Evolutionary conservation across 148 eudicot genomes (phyloP).

Genomic region (Amaranthus palmeri): DNA sequence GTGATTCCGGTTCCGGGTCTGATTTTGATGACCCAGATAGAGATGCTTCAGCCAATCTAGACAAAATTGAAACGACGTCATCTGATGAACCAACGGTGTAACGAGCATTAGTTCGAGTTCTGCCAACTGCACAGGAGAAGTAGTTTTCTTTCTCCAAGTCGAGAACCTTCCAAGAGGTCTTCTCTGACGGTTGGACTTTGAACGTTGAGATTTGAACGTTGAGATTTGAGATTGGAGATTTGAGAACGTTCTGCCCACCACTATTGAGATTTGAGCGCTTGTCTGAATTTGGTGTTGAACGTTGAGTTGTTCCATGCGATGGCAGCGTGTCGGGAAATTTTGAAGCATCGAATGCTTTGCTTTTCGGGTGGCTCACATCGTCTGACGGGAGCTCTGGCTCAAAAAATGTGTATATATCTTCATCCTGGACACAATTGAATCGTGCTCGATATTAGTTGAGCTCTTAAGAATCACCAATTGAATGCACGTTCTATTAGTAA

Average conservation of each 20-base stretch:
- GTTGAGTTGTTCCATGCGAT: conserved; percentile 36
- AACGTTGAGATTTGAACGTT: conserved; percentile 34
- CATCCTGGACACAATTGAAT: conserved; percentile 47
- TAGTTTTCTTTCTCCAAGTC: conserved; percentile 88
- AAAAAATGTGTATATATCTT: conserved; percentile 88
- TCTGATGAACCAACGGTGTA: conserved; percentile 65
- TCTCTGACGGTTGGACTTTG: conserved; percentile 46
- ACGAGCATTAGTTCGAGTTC: conserved; percentile 81
- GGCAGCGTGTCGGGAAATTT: conserved; percentile 42
- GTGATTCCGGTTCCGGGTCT: neutral
- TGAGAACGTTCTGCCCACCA: no score
- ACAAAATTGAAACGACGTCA: conserved; percentile 70
- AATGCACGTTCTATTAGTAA: no score
- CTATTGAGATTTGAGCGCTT: no score
- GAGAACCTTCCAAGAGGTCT: conserved; percentile 71
- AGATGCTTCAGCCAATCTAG: conserved; percentile 49
- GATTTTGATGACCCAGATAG: conserved; percentile 3
- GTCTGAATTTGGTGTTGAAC: conserved; percentile 8
- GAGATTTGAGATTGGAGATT: no score
- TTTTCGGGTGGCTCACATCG: conserved; percentile 41
- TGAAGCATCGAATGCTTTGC: conserved; percentile 44
- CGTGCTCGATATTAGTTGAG: neutral
- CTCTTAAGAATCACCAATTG: neutral
- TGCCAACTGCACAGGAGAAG: conserved; percentile 89
- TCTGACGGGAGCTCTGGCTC: conserved; percentile 94